Percentiles rank a stretch among this genome's conserved stretches.
Conservation (phyloP, 345 rosid genomes). For the Orychophragmus violaceus region DNA sequence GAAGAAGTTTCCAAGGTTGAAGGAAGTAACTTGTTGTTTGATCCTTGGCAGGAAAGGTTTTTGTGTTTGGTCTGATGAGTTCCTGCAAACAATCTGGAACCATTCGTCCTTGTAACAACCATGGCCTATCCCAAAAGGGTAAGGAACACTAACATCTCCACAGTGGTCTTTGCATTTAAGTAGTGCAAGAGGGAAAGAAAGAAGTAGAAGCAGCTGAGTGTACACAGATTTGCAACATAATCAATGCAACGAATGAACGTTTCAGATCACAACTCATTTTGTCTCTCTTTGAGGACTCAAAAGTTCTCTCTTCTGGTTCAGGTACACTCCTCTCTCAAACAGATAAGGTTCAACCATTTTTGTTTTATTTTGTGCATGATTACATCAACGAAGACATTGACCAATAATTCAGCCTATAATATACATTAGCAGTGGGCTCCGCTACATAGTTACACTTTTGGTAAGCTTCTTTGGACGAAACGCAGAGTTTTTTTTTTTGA, state of each 20-base stretch:
- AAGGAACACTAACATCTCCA: constrained; percentile 32
- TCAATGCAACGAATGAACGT: neutral
- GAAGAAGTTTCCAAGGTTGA: too few species aligned
- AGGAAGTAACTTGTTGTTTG: neutral
- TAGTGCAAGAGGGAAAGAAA: neutral
- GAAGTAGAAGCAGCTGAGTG: neutral
- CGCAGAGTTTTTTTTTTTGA: too few species aligned
- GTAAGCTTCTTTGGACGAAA: too few species aligned
- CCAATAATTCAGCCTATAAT: too few species aligned
- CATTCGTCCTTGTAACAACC: constrained; percentile 15
- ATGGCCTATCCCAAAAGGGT: constrained; percentile 34
- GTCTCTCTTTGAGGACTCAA: too few species aligned
- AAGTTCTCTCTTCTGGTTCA: too few species aligned
- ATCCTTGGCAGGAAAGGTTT: neutral
- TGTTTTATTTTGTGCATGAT: too few species aligned
- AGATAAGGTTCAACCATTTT: too few species aligned
- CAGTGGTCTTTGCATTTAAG: constrained; percentile 27
- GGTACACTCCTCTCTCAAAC: too few species aligned
- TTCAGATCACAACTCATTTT: neutral
- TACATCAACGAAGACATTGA: too few species aligned
- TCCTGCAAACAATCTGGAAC: constrained; percentile 15
- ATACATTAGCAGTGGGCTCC: too few species aligned
- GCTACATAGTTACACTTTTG: too few species aligned
- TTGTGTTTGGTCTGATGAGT: neutral
- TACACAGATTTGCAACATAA: neutral